Percentiles rank a stretch among this genome's conserved stretches.
Conservation (phyloP, 2,329 filamentous ascomycete species). For the Trichoderma breve region DNA sequence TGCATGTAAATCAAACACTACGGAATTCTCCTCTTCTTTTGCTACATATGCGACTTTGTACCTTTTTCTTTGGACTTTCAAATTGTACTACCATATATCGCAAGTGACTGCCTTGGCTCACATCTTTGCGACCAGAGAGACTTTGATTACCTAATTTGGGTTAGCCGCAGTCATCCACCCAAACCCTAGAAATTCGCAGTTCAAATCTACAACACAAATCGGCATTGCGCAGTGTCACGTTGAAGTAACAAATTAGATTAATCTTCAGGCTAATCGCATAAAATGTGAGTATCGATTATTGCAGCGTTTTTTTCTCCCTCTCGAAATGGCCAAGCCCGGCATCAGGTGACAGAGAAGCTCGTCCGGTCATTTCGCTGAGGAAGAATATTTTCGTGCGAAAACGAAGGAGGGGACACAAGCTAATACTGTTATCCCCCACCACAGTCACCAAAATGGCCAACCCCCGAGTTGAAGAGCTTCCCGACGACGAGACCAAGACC, state of each 20-base stretch:
- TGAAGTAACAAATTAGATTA: conserved; percentile 33
- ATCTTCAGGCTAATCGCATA: conserved; percentile 36
- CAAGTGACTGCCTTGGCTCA: neutral
- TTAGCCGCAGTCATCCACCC: conserved; percentile 39
- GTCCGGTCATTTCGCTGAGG: neutral
- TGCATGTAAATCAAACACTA: conserved; percentile 30
- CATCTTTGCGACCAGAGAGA: neutral
- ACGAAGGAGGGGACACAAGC: conserved; percentile 24
- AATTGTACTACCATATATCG: neutral
- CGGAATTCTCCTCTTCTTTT: neutral
- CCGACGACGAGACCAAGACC: conserved; percentile 77
- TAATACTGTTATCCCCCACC: conserved; percentile 32
- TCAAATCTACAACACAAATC: conserved; percentile 41
- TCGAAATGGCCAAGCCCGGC: neutral
- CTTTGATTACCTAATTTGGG: conserved; percentile 41
- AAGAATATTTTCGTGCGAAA: conserved; percentile 25
- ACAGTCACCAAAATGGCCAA: conserved; percentile 77
- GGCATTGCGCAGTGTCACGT: conserved; percentile 31
- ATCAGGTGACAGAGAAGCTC: neutral
- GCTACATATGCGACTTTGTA: neutral
- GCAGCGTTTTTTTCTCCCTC: neutral
- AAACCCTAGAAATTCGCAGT: conserved; percentile 48
- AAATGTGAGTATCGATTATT: conserved; percentile 31
- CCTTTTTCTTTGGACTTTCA: neutral
- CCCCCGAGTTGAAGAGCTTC: conserved; percentile 95